Base-by-base conservation (phyloP, 1,284 basidiomycete genomes). In the Tylopilus orsonianus region DNA sequence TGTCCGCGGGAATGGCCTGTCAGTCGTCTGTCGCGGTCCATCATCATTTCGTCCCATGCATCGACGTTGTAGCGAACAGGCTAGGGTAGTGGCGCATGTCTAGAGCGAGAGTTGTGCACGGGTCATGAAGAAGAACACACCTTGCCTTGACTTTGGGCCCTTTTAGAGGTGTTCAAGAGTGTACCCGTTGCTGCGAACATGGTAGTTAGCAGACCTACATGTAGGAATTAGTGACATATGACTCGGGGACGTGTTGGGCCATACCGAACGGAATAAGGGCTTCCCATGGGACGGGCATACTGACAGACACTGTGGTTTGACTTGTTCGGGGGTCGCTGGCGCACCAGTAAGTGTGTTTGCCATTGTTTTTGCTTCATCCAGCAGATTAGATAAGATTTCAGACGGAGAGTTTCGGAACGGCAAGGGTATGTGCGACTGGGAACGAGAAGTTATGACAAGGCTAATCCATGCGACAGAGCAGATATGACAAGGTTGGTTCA, bases 231-330 rank as follows among this genome's bases (percentile, higher is more conserved):
- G 58, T 16, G 8, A 36, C 9, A 3, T 36, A 0, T 12, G 18
- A 13, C 10, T 27, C 10, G 0, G 1, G 13, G 2, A 4, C n/a
- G n/a, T 9, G 35, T 5, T 18, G 23, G 26, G 13, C 7, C 26
- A 20, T 67, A 93, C 93, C 93, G 64, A 93, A 93, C 38, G 93
- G 93, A 75, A 97, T 90, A 59, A 95, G 78, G 40, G 93, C 92
- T 77, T 96, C 93, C 87, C 90, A 96, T 56, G 93, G 93, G 62
- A 95, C 84, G 49, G 93, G 93, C 93, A 95, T 95, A 44, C 52
- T 41, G 54, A 43, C n/a, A 3, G 24, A 16, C 4, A 4, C 13
- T 8, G 38, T 50, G 1, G 29, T 45, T 22, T 34, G 3, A 18
- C 27, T 36, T 4, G 14, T 38, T 44, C 32, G 50, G 33, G 13